Percentiles rank a stretch among this genome's conserved stretches.
These are phyloP conservation scores for Cornus controversa DNA, from an alignment of 148 eudicot species.

Conservation along the genomic window DNA sequence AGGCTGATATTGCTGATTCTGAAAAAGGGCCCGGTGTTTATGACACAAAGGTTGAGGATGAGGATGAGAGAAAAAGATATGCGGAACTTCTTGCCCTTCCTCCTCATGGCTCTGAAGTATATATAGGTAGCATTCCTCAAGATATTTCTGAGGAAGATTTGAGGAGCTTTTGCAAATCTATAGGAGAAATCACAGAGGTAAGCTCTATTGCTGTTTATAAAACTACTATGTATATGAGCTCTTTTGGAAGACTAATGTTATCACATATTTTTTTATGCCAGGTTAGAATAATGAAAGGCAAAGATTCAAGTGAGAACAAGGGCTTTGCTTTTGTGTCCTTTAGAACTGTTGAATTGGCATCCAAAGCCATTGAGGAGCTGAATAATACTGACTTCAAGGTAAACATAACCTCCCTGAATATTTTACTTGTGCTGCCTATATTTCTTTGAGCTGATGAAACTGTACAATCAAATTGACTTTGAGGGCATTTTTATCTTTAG, in stretches of 20 bases:
- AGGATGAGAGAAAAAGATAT: slow-evolving; percentile 49
- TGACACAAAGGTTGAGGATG: slow-evolving; percentile 29
- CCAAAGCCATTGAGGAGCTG: slow-evolving; percentile 83
- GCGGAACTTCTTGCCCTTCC: slow-evolving; percentile 89
- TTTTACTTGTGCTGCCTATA: background rate
- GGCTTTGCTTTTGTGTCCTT: slow-evolving; percentile 95
- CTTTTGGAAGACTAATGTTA: background rate
- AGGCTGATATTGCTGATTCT: slow-evolving; percentile 14
- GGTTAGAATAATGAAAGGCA: slow-evolving; percentile 88
- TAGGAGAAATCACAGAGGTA: slow-evolving; percentile 89
- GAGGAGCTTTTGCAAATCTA: slow-evolving; percentile 70
- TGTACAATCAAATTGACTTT: no score
- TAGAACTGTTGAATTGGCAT: slow-evolving; percentile 78
- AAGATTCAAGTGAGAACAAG: slow-evolving; percentile 70
- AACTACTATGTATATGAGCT: background rate
- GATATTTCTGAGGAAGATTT: slow-evolving; percentile 78
- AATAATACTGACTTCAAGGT: slow-evolving; percentile 74
- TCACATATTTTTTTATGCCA: slow-evolving; percentile 23
- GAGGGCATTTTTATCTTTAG: no score
- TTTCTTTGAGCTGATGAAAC: background rate
- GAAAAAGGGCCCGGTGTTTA: slow-evolving; percentile 34
- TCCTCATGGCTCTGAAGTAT: slow-evolving; percentile 97
- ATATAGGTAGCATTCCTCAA: slow-evolving; percentile 77
- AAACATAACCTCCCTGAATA: slow-evolving; percentile 2
- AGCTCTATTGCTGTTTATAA: background rate